These are phyloP conservation scores for Platanthera zijinensis DNA, from an alignment of 106 monocot genomes.

Conservation along the genomic window DNA sequence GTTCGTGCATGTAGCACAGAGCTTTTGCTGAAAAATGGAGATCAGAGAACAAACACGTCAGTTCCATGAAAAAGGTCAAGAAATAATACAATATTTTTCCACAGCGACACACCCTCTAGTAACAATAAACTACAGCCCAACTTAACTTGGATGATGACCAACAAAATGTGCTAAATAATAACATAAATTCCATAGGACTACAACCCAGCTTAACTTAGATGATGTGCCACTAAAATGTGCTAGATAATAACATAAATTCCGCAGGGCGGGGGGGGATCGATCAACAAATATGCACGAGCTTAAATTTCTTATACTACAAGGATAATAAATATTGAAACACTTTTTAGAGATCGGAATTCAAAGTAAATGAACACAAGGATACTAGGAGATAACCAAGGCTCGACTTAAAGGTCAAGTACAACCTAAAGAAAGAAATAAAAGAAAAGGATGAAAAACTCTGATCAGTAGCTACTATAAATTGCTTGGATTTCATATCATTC, in stretches of 20 bases:
- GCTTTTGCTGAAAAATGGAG: conserved; percentile 52
- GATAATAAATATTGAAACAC: neutral
- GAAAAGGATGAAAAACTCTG: too few relatives aligned
- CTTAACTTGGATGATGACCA: neutral
- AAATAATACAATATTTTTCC: neutral
- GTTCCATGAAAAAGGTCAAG: neutral
- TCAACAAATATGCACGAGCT: neutral
- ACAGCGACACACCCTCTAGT: neutral
- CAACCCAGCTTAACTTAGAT: neutral
- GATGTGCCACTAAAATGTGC: neutral
- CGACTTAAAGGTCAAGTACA: neutral
- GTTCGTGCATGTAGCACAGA: conserved; percentile 63
- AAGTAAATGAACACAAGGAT: neutral
- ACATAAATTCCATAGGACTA: neutral
- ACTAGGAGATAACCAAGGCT: neutral
- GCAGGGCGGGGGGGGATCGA: neutral
- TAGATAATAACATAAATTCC: neutral
- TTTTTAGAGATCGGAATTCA: neutral
- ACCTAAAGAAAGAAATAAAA: too few relatives aligned
- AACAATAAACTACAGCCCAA: neutral
- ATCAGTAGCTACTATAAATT: too few relatives aligned
- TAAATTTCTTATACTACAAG: neutral
- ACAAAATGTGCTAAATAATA: neutral
- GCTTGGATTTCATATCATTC: too few relatives aligned
- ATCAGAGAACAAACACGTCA: conserved; percentile 1